Percentiles rank a stretch among this genome's conserved stretches.
Evolutionary conservation across 805 yeast species (phyloP).

Genomic region (Metschnikowia reukaufii): DNA sequence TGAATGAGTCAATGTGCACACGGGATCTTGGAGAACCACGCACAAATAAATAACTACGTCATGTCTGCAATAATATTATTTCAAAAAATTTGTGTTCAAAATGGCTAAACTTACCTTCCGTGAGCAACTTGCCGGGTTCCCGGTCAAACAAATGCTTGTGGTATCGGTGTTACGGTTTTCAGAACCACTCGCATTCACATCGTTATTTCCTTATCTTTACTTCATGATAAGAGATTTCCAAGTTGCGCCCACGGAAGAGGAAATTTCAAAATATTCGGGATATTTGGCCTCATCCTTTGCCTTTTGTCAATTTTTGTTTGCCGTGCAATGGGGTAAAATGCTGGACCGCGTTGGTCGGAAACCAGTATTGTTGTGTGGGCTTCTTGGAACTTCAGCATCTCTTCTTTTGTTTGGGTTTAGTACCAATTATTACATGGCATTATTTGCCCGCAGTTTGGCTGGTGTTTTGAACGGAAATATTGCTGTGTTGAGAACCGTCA

Average conservation of each 20-base stretch:
- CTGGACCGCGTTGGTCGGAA: conserved; percentile 60
- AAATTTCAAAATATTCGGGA: conserved; percentile 60
- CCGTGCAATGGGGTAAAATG: conserved; percentile 59
- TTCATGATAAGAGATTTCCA: conserved; percentile 62
- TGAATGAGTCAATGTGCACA: no score
- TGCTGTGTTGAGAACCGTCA: conserved; percentile 59
- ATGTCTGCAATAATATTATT: no score
- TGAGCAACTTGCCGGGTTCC: conserved; percentile 57
- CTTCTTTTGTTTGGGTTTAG: conserved; percentile 55
- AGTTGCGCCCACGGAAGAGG: conserved; percentile 47
- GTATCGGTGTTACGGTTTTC: conserved; percentile 49
- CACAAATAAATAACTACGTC: not conserved
- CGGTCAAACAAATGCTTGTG: conserved; percentile 48
- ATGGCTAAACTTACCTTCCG: conserved; percentile 28
- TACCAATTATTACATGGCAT: conserved; percentile 50
- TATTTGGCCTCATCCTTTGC: conserved; percentile 62
- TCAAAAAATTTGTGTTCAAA: not conserved
- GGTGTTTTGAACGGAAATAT: conserved; percentile 66
- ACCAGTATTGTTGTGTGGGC: conserved; percentile 50
- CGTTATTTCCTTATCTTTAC: conserved; percentile 62
- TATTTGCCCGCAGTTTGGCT: conserved; percentile 51
- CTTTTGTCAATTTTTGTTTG: conserved; percentile 55
- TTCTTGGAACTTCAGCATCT: conserved; percentile 51
- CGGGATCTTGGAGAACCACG: no score
- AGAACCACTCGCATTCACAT: conserved; percentile 65